A percentile compares a stretch with the other conserved stretches of the same genome.
These are phyloP conservation scores for Glonium stellatum DNA, from an alignment of 495 filamentous ascomycete species.

Conservation along the genomic window DNA sequence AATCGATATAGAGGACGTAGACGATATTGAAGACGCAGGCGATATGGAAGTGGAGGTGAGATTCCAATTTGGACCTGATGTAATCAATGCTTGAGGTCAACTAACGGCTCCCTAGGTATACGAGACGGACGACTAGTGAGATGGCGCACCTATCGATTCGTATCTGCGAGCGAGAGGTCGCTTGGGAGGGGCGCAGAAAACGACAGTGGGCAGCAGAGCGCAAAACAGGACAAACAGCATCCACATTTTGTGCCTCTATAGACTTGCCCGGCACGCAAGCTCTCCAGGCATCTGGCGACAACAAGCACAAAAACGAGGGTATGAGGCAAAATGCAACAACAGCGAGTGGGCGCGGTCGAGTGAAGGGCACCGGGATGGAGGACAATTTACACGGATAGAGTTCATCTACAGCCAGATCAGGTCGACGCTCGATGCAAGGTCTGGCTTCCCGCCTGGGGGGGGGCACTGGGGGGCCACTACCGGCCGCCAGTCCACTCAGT, in stretches of 20 bases:
- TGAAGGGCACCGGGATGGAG: constrained; percentile 1
- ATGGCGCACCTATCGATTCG: constrained; percentile 8
- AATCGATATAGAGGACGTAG: too few relatives aligned
- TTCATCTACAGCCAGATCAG: background rate
- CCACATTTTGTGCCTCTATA: constrained; percentile 9
- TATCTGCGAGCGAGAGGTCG: constrained; percentile 8
- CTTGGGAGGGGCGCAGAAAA: background rate
- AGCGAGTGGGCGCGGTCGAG: background rate
- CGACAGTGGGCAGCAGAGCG: constrained; percentile 1
- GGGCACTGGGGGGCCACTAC: too few relatives aligned
- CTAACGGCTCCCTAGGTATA: background rate
- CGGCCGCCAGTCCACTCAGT: too few relatives aligned
- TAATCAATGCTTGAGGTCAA: background rate
- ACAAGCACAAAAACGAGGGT: constrained; percentile 2
- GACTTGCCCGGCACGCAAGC: background rate
- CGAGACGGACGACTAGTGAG: background rate
- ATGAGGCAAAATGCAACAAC: background rate
- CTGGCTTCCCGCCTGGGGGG: too few relatives aligned
- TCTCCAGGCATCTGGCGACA: constrained; percentile 9
- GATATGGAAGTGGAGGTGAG: background rate
- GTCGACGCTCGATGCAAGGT: background rate
- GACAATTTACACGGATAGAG: constrained; percentile 13
- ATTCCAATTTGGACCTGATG: constrained; percentile 4
- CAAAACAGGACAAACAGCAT: constrained; percentile 7
- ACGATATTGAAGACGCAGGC: too few relatives aligned